Base-by-base conservation (phyloP, 2,329 filamentous ascomycete genomes). In the Trichoderma asperellum region DNA sequence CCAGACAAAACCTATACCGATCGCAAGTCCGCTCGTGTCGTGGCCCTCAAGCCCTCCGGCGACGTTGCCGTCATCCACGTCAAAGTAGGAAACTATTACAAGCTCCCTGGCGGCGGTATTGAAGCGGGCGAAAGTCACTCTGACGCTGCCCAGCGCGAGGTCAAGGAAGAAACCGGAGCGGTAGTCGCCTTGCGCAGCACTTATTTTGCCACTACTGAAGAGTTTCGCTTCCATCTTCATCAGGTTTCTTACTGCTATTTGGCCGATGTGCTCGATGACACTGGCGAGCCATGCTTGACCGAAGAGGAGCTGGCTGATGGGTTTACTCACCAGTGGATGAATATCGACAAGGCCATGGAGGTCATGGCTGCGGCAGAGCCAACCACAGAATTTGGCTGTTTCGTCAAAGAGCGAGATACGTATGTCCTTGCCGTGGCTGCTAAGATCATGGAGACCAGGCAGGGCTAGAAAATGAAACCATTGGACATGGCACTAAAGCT, bases 41-140 rank as follows among this genome's bases (percentile, higher is more conserved):
- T 71, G 10, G 68, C 62, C 16, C 16, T 60, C 29, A 68, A 57
- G 0, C 27, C 63, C 34, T 43, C 40, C 2, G 58, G 52, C 2
- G 35, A 71, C 34, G 29, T 71, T 27, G 56, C 68, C 8, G 62
- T 71, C 27, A 56, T 71, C 21, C 34, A 71, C 57, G 68, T 61
- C 18, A 59, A 67, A 35, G 57, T 57, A 11, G 68, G 61, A 21
- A 64, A 70, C 53, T 71, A 71, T 16, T 71, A 71, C 32, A 71
- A 71, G n/a, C 63, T 71, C 6, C 70, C 70, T n/a, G 70, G 70
- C 27, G 70, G 70, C 52, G 70, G 70, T n/a, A 56, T 71, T 37
- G 70, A 71, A 16, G 47, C 24, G 16, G 63, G 29, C 0, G 70
- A 71, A 49, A 47, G 49, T 37, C 70, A 59, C 35, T 16, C 32